Percentiles rank a stretch among this genome's conserved stretches.
Conservation (phyloP, 352 stramenopile genomes). For the Phytophthora sojae region DNA sequence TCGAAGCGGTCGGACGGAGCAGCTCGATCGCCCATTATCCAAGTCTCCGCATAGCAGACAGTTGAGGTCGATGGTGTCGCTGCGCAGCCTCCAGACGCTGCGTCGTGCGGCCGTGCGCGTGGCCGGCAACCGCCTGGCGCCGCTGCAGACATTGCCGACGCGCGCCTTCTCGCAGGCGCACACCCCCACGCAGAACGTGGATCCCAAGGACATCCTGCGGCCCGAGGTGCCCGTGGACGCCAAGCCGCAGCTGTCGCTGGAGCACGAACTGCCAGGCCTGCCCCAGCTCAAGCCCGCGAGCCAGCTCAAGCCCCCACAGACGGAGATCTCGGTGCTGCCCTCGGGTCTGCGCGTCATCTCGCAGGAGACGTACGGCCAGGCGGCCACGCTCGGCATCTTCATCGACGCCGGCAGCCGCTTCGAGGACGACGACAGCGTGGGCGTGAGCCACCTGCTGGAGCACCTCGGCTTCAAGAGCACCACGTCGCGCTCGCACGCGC, state of each 20-base stretch:
- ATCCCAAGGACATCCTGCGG: conserved; percentile 67
- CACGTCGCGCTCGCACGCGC: conserved; percentile 75
- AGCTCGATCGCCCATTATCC: conserved; percentile 22
- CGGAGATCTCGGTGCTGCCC: conserved; percentile 92
- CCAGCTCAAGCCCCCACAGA: conserved; percentile 88
- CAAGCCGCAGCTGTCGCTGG: conserved; percentile 68
- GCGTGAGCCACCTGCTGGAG: conserved; percentile 95
- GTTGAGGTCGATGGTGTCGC: conserved; percentile 25
- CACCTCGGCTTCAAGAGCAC: conserved; percentile 97
- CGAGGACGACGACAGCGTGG: conserved; percentile 80
- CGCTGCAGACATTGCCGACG: conserved; percentile 22
- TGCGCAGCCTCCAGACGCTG: conserved; percentile 44
- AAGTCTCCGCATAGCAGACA: conserved; percentile 4
- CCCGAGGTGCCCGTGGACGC: conserved; percentile 40
- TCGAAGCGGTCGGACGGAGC: conserved; percentile 18
- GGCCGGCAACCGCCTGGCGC: neutral
- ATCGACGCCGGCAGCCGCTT: conserved; percentile 92
- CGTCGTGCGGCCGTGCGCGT: conserved; percentile 27
- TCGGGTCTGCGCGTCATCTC: conserved; percentile 97
- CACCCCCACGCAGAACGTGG: conserved; percentile 21
- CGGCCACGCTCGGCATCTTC: conserved; percentile 95
- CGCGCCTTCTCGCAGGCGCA: conserved; percentile 55
- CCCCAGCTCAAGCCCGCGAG: conserved; percentile 86
- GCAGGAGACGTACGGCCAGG: conserved; percentile 96
- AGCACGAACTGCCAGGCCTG: conserved; percentile 70